Conservation (phyloP, 139 green algal genomes). For the Chlorella sorokiniana region DNA sequence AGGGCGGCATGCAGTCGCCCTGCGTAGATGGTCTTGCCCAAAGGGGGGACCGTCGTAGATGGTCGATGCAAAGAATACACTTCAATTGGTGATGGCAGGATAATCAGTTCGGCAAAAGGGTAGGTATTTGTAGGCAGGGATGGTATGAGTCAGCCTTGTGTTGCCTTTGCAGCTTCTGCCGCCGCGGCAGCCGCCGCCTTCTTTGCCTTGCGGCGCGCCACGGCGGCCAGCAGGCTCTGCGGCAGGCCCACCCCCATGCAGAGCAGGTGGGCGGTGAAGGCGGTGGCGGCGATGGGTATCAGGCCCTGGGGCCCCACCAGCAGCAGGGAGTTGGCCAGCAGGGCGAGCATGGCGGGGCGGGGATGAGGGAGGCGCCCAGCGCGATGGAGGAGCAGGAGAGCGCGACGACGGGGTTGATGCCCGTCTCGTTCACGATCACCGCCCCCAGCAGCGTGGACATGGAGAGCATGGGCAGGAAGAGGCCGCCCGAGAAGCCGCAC, state of each 20-base stretch:
- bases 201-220: neutral
- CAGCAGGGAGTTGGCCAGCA: conserved; percentile 5
- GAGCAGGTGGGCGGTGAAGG: conserved; percentile 8
- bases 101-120: no score
- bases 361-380: neutral
- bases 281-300: conserved; percentile 11
- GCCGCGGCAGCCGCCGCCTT: neutral
- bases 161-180: no score
- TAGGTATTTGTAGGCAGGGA: no score
- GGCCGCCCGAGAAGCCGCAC: conserved; percentile 21
- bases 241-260: conserved; percentile 9
- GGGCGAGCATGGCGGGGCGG: neutral
- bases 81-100: no score
- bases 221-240: neutral
- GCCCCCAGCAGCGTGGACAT: conserved; percentile 7
- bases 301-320: conserved; percentile 5
- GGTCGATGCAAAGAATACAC: no score
- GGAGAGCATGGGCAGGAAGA: conserved; percentile 30
- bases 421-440: neutral
- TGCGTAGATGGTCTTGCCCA: no score
- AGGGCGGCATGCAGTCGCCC: no score
- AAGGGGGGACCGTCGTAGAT: no score
- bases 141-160: no score
- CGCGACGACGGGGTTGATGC: neutral
- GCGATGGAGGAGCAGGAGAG: neutral